Evolutionary conservation across 2,329 filamentous ascomycete genomes (phyloP).

Genomic region (Aureobasidium sp.): DNA sequence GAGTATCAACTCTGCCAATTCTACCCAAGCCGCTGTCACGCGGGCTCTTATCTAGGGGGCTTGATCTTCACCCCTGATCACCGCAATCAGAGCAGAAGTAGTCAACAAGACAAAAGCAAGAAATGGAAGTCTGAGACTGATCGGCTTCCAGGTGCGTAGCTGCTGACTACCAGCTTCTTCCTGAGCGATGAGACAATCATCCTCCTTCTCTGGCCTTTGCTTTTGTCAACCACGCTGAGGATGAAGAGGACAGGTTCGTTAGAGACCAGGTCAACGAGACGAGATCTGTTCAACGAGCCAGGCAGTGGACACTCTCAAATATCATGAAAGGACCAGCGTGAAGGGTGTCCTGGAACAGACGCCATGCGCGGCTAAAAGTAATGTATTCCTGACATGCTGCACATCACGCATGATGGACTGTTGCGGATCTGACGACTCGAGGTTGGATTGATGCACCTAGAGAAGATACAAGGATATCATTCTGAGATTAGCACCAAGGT

Average conservation of each 20-base stretch:
- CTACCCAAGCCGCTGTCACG: no score
- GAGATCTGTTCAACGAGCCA: background rate
- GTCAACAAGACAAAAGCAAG: slow-evolving; percentile 21
- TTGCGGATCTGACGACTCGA: background rate
- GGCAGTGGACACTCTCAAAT: background rate
- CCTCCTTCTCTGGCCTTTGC: background rate
- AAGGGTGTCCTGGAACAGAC: background rate
- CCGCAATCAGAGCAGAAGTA: slow-evolving; percentile 33
- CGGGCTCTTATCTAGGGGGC: no score
- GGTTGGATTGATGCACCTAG: background rate
- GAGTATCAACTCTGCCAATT: no score
- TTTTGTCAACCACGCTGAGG: background rate
- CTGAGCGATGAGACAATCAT: background rate
- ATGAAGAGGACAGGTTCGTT: background rate
- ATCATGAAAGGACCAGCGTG: background rate
- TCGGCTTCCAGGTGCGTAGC: background rate
- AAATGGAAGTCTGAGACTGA: background rate
- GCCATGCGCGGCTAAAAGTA: background rate
- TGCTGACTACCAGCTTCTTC: background rate
- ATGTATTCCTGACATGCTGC: background rate
- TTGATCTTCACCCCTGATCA: slow-evolving; percentile 13
- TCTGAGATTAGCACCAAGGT: background rate
- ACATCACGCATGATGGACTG: background rate
- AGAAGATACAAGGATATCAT: background rate
- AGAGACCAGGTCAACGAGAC: background rate